Evolutionary conservation across 768 basidiomycete species (phyloP), one percentile per base, ranked within the genome.

Genomic region (Daedaleopsis sinensis): DNA sequence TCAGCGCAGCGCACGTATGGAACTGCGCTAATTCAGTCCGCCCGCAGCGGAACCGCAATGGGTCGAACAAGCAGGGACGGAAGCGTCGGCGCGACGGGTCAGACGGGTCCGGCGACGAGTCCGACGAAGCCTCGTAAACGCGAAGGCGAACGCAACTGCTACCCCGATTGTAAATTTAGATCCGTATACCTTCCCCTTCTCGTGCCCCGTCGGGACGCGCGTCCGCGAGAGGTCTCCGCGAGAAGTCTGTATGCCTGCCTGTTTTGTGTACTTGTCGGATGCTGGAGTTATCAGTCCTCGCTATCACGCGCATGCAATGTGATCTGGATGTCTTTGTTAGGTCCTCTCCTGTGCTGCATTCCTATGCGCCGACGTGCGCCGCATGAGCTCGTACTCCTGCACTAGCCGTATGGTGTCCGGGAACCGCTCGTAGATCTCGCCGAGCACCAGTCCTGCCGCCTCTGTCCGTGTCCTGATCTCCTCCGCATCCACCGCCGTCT

Each of bases 31-130:
- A 55, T 32, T 32, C 49, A 51, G 47, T 57, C 47, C 55, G 58
- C 38, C 38, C 53, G 27, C 66, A 93, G 92, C 89, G 91, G 64
- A 93, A 93, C 74, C 87, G 92, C 59, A 88, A 93, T 72, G 89
- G 89, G 27, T 83, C 87, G 54, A 82, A 80, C 64, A 91, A 87
- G 74, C 75, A 76, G 38, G 84, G 79, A 60, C 79, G 80, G 5
- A 78, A 87, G 65, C 79, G 84, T 62, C 83, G 82, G 66, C 82
- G 84, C 52, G 83, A 82, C 59, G 85, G 80, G 58, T 87, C 86
- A 27, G 88, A 83, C 44, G 84, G 80, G 50, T 87, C 85, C 50
- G 88, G 89, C 46, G 85, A 85, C 44, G 88, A 90, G 55, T 90
- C 88, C 43, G 90, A 91, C 64, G 84, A 80, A 62, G 68, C 71